These are phyloP conservation scores for Macadamia integrifolia DNA, from an alignment of 164 flowering plant genomes.

Conservation along the genomic window DNA sequence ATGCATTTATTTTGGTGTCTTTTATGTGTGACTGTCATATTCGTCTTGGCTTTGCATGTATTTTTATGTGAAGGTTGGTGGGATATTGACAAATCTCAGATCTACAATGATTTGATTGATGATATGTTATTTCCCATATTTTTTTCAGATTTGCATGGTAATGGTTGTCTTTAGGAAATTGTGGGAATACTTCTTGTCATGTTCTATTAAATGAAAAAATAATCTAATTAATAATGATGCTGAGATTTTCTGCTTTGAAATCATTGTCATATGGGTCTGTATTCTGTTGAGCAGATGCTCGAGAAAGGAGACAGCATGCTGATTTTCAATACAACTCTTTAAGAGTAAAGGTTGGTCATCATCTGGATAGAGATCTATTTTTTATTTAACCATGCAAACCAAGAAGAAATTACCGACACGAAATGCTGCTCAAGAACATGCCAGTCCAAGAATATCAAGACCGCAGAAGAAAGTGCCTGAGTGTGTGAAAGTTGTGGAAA, in stretches of 20 bases:
- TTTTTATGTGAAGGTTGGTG: too few relatives aligned
- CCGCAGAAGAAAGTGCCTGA: constrained; percentile 48
- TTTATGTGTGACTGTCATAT: too few relatives aligned
- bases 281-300: neutral
- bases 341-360: constrained; percentile 5
- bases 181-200: neutral
- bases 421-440: constrained; percentile 43
- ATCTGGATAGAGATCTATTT: constrained; percentile 7
- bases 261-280: neutral
- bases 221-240: neutral
- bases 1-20: too few relatives aligned
- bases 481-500: constrained; percentile 39
- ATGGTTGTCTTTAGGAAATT: neutral
- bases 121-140: neutral
- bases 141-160: neutral
- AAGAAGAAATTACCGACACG: constrained; percentile 51
- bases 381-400: constrained; percentile 49
- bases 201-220: neutral
- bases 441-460: constrained; percentile 51
- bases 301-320: neutral
- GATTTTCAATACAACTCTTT: neutral
- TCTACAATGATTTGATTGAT: too few relatives aligned
- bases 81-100: too few relatives aligned
- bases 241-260: neutral
- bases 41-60: too few relatives aligned